Base-by-base conservation (phyloP, 306 rosid genomes). In the Arachis stenosperma region DNA sequence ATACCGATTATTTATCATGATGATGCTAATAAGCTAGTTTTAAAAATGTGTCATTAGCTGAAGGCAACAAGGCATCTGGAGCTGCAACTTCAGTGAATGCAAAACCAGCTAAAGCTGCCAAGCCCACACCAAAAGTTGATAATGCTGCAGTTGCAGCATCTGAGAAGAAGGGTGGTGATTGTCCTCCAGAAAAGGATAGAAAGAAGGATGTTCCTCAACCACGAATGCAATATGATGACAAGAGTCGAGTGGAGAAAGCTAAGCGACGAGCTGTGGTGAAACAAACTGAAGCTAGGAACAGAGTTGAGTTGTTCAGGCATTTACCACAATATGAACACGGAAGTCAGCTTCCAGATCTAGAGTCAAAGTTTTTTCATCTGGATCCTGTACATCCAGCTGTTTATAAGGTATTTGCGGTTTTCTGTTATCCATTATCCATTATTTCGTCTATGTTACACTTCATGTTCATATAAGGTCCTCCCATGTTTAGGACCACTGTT, bases 181-280 rank as follows among this genome's bases (percentile, higher is more conserved):
- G 80, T 52, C 84, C 75, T 12, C 76, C 74, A 51, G 90, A 86
- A 54, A 86, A 86, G 65, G 90, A 86, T 41, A 86, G 90, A 76
- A 86, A 86, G 81, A 86, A 83, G 72, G 90, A 86, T 83, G 90
- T 61, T 52, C 90, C 90, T 71, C 90, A 83, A 65, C 90, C 90
- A 65, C 87, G 90, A 55, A 78, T 86, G 90, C 90, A 86, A 64
- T 86, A 83, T 69, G 90, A 86, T 73, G 90, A 86, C 70, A 69
- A 83, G 69, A 86, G 58, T 44, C 78, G 88, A 65, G 90, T 86
- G 67, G 88, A 86, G 73, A 86, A 86, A 68, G 90, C 90, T 67
- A 86, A 83, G 78, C 81, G 90, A 3, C 90, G 90, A 64, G 70
- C 90, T 30, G 84, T 86, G 61, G 86, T 86, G 15, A 86, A 86